Base-by-base conservation (phyloP, 106 monocot species). In the Triglochin maritima region DNA sequence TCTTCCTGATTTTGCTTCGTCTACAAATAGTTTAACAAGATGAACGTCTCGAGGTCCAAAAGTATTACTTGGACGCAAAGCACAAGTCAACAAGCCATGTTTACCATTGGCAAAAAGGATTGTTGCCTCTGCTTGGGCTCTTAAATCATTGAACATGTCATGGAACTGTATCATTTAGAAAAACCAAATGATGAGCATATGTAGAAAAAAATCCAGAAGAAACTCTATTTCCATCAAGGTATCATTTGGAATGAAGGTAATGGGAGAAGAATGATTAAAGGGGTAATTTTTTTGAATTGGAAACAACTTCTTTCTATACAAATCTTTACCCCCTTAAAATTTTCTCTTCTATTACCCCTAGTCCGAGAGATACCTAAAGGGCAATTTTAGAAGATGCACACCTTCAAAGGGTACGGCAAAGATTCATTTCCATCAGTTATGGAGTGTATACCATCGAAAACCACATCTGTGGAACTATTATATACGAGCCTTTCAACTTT, bases 31-130 rank as follows among this genome's bases (percentile, higher is more conserved):
- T 47, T 85, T 77, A 57, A 86, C 71, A 6, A 96, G 57, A 76
- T 69, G 62, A 50, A 63, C 46, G 67, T 96, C 95, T 2, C 81
- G 85, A 5, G 95, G 90, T 13, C 95, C 95, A 74, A 96, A 96
- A 15, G 80, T 74, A 75, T 74, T 79, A 76, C 90, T 78, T 12
- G 81, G 79, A 44, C 95, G 76, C 67, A 96, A 54, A 4, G 71
- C 83, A 75, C 95, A 96, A 9, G 95, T 90, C 56, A 70, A 82
- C 52, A 90, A 47, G 55, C 85, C 87, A 71, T 73, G 70, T 57
- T 56, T 71, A 9, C 74, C 77, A 64, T 88, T 85, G 29, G 87
- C 79, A 68, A 49, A 49, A 71, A 96, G 66, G 13, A 96, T 75
- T 63, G 85, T 52, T 50, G 73, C 72, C 74, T 96, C 95, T 45